Conservation (phyloP, 805 yeast species). For the Spathaspora boniae region DNA sequence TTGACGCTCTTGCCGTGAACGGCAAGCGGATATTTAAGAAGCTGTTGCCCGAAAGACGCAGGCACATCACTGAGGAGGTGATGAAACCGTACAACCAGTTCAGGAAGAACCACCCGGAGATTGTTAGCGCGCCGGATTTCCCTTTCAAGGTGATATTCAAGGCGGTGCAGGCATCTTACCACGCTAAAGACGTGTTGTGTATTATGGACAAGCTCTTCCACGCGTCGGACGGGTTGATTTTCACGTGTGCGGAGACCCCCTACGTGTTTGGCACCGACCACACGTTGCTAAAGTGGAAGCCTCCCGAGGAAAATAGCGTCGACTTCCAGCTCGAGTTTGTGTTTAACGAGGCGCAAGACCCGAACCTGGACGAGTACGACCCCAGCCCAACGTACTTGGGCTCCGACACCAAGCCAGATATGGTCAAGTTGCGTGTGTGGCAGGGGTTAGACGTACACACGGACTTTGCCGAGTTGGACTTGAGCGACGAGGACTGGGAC, state of each 20-base stretch:
- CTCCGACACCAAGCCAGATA: conserved; percentile 73
- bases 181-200: conserved; percentile 69
- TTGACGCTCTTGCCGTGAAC: conserved; percentile 86
- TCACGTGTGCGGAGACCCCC: conserved; percentile 87
- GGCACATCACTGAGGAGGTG: conserved; percentile 77
- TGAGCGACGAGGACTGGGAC: conserved; percentile 79
- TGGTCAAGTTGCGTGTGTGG: conserved; percentile 70
- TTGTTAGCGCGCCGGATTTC: conserved; percentile 57
- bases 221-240: conserved; percentile 89
- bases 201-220: conserved; percentile 74
- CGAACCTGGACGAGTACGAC: conserved; percentile 61
- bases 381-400: conserved; percentile 71
- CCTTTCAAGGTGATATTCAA: conserved; percentile 87
- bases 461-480: conserved; percentile 60
- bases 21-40: conserved; percentile 68
- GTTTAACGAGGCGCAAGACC: conserved; percentile 58
- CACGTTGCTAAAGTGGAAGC: conserved; percentile 91
- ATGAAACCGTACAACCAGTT: conserved; percentile 78
- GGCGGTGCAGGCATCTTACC: conserved; percentile 80
- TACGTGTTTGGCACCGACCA: conserved; percentile 87
- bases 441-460: conserved; percentile 62
- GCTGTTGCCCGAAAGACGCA: conserved; percentile 75
- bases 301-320: conserved; percentile 89
- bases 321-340: conserved; percentile 74
- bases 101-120: conserved; percentile 67